These are phyloP conservation scores for Aspergillus felis DNA, from an alignment of 2,329 filamentous ascomycete genomes.

Conservation along the genomic window DNA sequence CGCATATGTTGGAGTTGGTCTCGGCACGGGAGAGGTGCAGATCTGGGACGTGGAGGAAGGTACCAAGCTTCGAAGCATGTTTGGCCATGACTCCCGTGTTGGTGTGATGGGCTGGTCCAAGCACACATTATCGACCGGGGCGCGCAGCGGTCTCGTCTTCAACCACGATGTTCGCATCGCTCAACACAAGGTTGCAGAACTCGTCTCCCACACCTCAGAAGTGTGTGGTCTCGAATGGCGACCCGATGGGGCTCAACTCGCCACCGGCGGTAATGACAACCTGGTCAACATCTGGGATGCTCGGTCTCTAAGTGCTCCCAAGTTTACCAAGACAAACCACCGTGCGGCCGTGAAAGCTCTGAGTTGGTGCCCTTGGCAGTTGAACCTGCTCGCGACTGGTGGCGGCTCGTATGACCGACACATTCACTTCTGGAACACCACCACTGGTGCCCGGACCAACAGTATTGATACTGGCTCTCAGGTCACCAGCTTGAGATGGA, in stretches of 20 bases:
- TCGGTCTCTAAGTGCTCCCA: conserved; percentile 84
- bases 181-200: conserved; percentile 96
- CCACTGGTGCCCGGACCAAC: conserved; percentile 94
- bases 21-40: conserved; percentile 93
- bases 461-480: conserved; percentile 98
- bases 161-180: conserved; percentile 98
- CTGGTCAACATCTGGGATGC: conserved; percentile 99
- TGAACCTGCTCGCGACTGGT: conserved; percentile 92
- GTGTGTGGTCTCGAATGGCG: conserved; percentile 98
- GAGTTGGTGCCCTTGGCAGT: conserved; percentile 98
- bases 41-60: conserved; percentile 98
- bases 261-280: conserved; percentile 98
- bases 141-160: conserved; percentile 89
- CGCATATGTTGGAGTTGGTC: conserved; percentile 90
- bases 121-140: conserved; percentile 91
- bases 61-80: conserved; percentile 96
- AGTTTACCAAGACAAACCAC: conserved; percentile 99
- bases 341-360: conserved; percentile 97
- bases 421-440: conserved; percentile 99
- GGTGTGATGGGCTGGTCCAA: conserved; percentile 99
- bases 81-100: conserved; percentile 92
- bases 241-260: conserved; percentile 91
- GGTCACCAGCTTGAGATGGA: conserved; percentile 95
- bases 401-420: conserved; percentile 95
- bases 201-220: conserved; percentile 94